phyloP scores from a whole-genome alignment of 306 rosid genomes.

The Argentina anserina region DNA sequence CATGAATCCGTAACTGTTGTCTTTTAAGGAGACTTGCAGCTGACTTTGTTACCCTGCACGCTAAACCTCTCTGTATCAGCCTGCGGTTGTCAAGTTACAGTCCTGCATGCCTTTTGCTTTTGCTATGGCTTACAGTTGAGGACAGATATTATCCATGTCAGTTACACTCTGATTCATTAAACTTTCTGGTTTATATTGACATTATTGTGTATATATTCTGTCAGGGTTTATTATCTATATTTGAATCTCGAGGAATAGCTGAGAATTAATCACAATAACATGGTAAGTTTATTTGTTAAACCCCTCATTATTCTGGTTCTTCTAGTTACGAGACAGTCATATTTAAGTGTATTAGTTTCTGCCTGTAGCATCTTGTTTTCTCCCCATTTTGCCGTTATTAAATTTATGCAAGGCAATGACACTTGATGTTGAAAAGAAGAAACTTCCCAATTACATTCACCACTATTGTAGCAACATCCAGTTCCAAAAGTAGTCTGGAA shows the following conservation, averaged over 20 bases:
- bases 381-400: background rate
- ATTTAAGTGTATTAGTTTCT: background rate
- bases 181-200: constrained; percentile 6
- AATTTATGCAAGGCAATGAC: background rate
- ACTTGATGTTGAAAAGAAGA: background rate
- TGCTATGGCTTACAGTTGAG: constrained; percentile 5
- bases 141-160: constrained; percentile 7
- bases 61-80: constrained; percentile 13
- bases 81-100: constrained; percentile 11
- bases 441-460: background rate
- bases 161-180: background rate
- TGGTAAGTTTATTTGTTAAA: background rate
- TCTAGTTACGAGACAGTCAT: constrained; percentile 5
- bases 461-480: background rate
- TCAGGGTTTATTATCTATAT: background rate
- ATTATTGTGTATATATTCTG: background rate
- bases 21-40: constrained; percentile 12
- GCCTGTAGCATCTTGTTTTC: background rate
- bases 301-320: background rate
- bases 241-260: constrained; percentile 15
- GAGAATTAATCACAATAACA: background rate
- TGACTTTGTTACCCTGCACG: constrained; percentile 9
- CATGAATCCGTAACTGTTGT: constrained; percentile 13
- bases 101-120: constrained; percentile 9
- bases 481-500: background rate